phyloP scores from a whole-genome alignment of 1,284 basidiomycete genomes.

The Flammula alnicola region DNA sequence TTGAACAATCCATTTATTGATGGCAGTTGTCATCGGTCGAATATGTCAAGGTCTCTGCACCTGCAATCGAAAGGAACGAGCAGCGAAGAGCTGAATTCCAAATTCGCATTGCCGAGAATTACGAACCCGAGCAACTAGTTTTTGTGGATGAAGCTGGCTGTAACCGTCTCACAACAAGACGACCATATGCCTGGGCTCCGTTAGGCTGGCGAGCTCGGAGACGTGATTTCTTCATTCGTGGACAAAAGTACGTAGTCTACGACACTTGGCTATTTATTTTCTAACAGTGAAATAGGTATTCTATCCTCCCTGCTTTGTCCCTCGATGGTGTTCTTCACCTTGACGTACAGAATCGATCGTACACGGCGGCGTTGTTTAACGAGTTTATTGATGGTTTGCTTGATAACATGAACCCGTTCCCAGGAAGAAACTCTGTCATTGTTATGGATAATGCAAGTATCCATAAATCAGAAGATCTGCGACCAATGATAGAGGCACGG shows the following conservation, averaged over 20 bases:
- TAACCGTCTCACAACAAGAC: conserved; percentile 25
- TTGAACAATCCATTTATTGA: no score
- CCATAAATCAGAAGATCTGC: conserved; percentile 19
- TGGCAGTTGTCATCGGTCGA: no score
- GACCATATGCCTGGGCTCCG: conserved; percentile 21
- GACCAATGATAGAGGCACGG: conserved; percentile 17
- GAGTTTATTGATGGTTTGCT: conserved; percentile 24
- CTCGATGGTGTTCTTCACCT: conserved; percentile 28
- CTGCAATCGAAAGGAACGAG: no score
- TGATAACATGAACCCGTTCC: conserved; percentile 28
- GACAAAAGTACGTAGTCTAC: no score
- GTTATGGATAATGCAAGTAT: conserved; percentile 25
- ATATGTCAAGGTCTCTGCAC: no score
- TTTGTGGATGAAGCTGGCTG: conserved; percentile 28
- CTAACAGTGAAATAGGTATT: no score
- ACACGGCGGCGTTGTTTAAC: conserved; percentile 20
- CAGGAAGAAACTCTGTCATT: conserved; percentile 24
- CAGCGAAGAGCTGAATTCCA: no score
- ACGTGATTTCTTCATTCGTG: conserved; percentile 26
- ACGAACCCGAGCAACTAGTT: conserved; percentile 20
- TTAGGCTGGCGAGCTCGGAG: conserved; percentile 11
- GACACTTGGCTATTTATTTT: no score
- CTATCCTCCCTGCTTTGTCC: conserved; percentile 35
- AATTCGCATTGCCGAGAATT: conserved; percentile 1
- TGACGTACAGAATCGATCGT: conserved; percentile 24